These are phyloP conservation scores for Penicillium lividum DNA, from an alignment of 495 filamentous ascomycete genomes.

Conservation along the genomic window DNA sequence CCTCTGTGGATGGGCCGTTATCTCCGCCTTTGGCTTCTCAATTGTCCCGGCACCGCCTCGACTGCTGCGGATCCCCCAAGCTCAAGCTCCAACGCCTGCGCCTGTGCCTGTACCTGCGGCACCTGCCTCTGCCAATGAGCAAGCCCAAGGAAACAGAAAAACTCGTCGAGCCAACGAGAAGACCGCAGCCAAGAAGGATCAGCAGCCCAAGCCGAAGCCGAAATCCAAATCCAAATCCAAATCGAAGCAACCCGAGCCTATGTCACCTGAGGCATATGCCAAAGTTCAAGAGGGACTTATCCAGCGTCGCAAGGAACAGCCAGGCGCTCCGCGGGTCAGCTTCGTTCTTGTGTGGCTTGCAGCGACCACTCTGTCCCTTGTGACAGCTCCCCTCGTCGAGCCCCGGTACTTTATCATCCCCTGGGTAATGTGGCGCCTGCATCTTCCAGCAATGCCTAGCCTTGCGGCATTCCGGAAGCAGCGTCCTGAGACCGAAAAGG, in stretches of 20 bases:
- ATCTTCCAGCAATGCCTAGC: constrained; percentile 58
- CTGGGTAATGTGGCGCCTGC: constrained; percentile 90
- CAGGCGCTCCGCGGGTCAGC: constrained; percentile 42
- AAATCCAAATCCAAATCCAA: constrained; percentile 8
- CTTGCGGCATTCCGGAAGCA: constrained; percentile 31
- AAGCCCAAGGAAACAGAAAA: constrained; percentile 28
- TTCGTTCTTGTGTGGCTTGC: constrained; percentile 70
- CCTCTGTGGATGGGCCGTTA: constrained; percentile 58
- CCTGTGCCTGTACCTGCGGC: constrained; percentile 8
- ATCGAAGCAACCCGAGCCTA: constrained; percentile 21
- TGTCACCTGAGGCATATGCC: constrained; percentile 35
- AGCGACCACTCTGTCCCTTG: constrained; percentile 70
- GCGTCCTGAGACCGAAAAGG: constrained; percentile 24
- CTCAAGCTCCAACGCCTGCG: constrained; percentile 10
- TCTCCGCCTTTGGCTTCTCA: constrained; percentile 56
- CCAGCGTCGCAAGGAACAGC: constrained; percentile 36
- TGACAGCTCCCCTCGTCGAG: constrained; percentile 90
- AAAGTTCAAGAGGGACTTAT: constrained; percentile 36
- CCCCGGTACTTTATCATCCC: constrained; percentile 93
- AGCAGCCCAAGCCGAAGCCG: neutral
- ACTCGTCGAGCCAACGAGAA: constrained; percentile 30
- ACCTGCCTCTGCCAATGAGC: constrained; percentile 12
- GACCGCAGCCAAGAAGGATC: constrained; percentile 25
- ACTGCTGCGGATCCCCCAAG: constrained; percentile 26
- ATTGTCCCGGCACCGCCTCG: constrained; percentile 27